Evolutionary conservation across 495 filamentous ascomycete species (phyloP), one percentile per base, ranked within the genome.

Genomic region (Hypoxylon fuscum): DNA sequence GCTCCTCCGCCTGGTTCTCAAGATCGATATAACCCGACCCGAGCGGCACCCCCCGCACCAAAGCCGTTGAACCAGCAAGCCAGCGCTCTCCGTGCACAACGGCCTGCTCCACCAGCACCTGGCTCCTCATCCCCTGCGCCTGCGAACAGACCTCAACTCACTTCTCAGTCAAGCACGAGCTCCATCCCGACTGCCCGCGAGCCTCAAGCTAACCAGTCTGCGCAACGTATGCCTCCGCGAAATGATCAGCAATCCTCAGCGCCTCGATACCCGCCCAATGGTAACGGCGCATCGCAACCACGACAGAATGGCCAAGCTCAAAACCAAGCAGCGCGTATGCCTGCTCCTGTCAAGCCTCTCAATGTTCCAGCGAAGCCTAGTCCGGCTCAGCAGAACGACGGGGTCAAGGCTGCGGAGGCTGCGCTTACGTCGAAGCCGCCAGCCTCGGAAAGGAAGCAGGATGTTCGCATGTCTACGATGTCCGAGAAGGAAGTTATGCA

Each of bases 391-490:
- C 76, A 82, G 47, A 74, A 73, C 14, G 87, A 91, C 75, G 81
- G 86, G 12, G 82, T 92, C 55, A 90, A 91, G 73, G 88, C 91
- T 65, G 90, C 92, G 20, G 92, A 96, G 74, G 85, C 87, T 37
- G 90, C 91, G 6, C 79, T 96, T 61, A 88, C 89, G 0, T 85
- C 87, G 64, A 94, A 95, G 79, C 81, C 85, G 35, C 71, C 85
- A 5, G 72, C 87, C 14, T 54, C 72, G 2, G 83, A 90, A 44
- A 87, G 90, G 37, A 86, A 95, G 75, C 93, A 95, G 77, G 85
- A 85, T 74, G 95, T 93, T 40, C 92, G 95, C 63, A 97, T 98
- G 90, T 97, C 94, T 45, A 92, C 86, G 65, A 98, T 98, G 95
- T 87, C 90, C 34, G 95, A 98, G 75, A 88, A 85, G 65, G 92